Percentiles rank a stretch among this genome's conserved stretches.
Evolutionary conservation across 192 early-diverging fungal species (phyloP).

Genomic region (Linnemannia schmuckeri): DNA sequence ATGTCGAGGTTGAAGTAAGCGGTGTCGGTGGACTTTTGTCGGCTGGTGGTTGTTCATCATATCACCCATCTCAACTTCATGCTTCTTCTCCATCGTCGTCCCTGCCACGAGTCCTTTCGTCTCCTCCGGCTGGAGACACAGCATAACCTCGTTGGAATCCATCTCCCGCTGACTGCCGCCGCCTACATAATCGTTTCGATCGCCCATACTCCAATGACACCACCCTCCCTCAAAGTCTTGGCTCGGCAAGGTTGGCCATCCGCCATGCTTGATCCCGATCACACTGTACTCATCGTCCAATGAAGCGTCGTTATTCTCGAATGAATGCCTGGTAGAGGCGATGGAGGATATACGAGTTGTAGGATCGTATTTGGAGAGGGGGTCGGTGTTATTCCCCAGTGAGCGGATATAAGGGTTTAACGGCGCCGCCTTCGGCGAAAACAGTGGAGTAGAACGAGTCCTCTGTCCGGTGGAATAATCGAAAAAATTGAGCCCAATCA

Average conservation of each 20-base stretch:
- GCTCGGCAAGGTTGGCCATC: neutral
- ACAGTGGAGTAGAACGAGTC: neutral
- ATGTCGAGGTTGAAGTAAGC: neutral
- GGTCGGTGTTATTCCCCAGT: neutral
- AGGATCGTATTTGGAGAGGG: neutral
- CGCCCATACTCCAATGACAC: neutral
- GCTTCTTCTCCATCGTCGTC: neutral
- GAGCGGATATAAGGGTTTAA: neutral
- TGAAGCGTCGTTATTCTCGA: neutral
- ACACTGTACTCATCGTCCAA: neutral
- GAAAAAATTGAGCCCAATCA: conserved; percentile 17
- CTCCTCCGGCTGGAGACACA: neutral
- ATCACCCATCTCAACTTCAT: neutral
- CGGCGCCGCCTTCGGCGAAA: neutral
- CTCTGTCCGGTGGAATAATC: conserved; percentile 16
- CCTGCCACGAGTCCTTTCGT: neutral
- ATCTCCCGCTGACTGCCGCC: neutral
- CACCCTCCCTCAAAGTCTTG: neutral
- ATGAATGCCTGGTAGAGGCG: neutral
- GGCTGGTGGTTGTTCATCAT: neutral
- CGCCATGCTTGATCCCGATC: conserved; percentile 14
- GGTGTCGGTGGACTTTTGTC: neutral
- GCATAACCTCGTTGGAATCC: neutral
- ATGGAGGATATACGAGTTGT: neutral
- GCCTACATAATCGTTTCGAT: neutral